Percentiles rank a stretch among this genome's conserved stretches.
phyloP scores from a whole-genome alignment of 2,329 filamentous ascomycete species.

The Trichoderma semiorbis region DNA sequence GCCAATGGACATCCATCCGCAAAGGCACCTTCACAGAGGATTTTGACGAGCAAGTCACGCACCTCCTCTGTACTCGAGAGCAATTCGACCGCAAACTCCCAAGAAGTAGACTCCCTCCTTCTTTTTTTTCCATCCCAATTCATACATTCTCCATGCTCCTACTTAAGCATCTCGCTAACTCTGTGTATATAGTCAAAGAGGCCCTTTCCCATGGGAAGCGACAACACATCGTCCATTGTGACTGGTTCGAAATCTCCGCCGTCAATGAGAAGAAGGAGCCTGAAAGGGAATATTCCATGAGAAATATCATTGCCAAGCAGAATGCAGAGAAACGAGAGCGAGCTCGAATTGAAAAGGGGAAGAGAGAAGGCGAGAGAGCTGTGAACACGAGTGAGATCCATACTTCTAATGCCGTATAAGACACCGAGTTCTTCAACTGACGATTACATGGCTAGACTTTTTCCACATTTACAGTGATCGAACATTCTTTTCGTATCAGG shows the following conservation, averaged over 20 bases:
- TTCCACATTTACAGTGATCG: constrained; percentile 63
- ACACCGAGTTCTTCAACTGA: neutral
- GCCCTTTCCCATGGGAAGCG: constrained; percentile 35
- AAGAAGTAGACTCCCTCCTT: constrained; percentile 33
- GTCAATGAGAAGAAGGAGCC: constrained; percentile 31
- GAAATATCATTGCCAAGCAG: constrained; percentile 29
- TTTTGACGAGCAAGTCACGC: constrained; percentile 59
- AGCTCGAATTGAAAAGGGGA: constrained; percentile 37
- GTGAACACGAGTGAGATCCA: constrained; percentile 48
- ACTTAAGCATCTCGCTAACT: neutral
- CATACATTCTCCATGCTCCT: neutral
- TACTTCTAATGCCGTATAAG: neutral
- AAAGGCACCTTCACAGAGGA: constrained; percentile 55
- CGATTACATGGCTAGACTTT: constrained; percentile 42
- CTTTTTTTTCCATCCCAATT: neutral
- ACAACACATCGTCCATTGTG: constrained; percentile 43
- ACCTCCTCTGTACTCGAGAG: constrained; percentile 64
- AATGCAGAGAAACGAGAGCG: constrained; percentile 32
- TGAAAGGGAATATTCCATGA: constrained; percentile 43
- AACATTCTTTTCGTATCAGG: constrained; percentile 60
- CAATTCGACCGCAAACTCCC: constrained; percentile 51
- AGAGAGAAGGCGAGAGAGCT: constrained; percentile 39
- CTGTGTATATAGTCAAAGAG: constrained; percentile 32
- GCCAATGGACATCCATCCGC: constrained; percentile 61
- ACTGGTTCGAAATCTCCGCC: constrained; percentile 52